Conservation (phyloP, 1,284 basidiomycete genomes). For the Rhodotorula sp. region DNA sequence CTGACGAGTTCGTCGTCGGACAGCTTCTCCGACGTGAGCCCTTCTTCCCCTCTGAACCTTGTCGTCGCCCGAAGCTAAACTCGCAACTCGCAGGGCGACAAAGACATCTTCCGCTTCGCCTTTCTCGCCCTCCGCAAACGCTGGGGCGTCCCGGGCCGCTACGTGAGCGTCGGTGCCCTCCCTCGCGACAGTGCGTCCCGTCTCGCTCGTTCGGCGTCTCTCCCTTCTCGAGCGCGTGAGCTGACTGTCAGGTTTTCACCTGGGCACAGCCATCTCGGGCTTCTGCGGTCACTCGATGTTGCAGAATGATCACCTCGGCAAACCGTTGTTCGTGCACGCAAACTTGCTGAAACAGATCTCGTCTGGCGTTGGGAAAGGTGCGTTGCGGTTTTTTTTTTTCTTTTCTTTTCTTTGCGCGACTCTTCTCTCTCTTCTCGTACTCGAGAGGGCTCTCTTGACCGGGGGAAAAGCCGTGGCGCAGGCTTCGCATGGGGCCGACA, state of each 20-base stretch:
- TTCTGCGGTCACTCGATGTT: slow-evolving; percentile 51
- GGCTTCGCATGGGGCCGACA: slow-evolving; percentile 33
- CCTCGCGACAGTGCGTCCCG: slow-evolving; percentile 33
- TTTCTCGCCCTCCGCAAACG: slow-evolving; percentile 55
- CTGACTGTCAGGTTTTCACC: too few relatives aligned
- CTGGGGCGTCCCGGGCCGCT: slow-evolving; percentile 56
- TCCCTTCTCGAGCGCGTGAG: neutral
- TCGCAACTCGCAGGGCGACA: slow-evolving; percentile 50
- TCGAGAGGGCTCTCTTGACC: too few relatives aligned
- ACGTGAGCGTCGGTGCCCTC: slow-evolving; percentile 51
- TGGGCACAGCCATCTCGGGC: slow-evolving; percentile 19
- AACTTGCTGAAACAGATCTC: slow-evolving; percentile 32
- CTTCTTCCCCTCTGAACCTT: neutral
- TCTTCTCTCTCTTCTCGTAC: neutral
- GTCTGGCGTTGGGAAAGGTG: slow-evolving; percentile 21
- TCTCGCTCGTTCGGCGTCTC: too few relatives aligned
- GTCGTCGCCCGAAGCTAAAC: too few relatives aligned
- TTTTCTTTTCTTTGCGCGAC: neutral
- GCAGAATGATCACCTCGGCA: slow-evolving; percentile 53
- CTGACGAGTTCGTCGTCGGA: too few relatives aligned
- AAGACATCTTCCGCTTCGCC: slow-evolving; percentile 56
- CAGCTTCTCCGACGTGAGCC: slow-evolving; percentile 18
- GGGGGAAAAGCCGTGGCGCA: too few relatives aligned
- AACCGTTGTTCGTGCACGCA: slow-evolving; percentile 51
- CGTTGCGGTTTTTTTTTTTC: neutral